Conservation (phyloP, 2,329 filamentous ascomycete genomes). For the Fusarium bulbicola region DNA sequence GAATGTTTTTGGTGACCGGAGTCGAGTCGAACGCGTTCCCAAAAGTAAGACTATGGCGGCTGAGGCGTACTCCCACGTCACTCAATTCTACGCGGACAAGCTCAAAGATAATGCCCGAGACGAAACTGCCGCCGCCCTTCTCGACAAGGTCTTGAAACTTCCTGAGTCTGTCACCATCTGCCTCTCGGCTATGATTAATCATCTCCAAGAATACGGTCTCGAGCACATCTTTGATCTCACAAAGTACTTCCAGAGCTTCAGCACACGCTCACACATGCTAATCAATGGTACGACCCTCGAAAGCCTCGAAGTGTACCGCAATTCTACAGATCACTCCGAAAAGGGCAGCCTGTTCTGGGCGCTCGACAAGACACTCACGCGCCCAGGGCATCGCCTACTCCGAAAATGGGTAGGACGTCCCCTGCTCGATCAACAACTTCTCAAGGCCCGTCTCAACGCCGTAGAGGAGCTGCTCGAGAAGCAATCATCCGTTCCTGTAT, state of each 20-base stretch:
- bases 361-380: slow-evolving; percentile 88
- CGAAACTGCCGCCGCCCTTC: slow-evolving; percentile 68
- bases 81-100: slow-evolving; percentile 91
- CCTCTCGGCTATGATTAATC: slow-evolving; percentile 94
- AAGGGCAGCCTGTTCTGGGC: slow-evolving; percentile 96
- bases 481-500: slow-evolving; percentile 71
- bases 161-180: slow-evolving; percentile 90
- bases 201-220: slow-evolving; percentile 89
- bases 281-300: slow-evolving; percentile 94
- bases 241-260: slow-evolving; percentile 97
- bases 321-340: slow-evolving; percentile 85
- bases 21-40: slow-evolving; percentile 81
- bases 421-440: slow-evolving; percentile 75
- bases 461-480: slow-evolving; percentile 85
- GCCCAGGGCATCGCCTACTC: slow-evolving; percentile 86
- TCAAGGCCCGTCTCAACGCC: slow-evolving; percentile 83
- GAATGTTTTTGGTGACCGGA: slow-evolving; percentile 91
- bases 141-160: slow-evolving; percentile 87
- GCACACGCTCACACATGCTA: slow-evolving; percentile 92
- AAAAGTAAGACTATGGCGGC: slow-evolving; percentile 84
- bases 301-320: slow-evolving; percentile 94
- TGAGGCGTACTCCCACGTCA: slow-evolving; percentile 87
- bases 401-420: slow-evolving; percentile 96
- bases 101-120: slow-evolving; percentile 70
- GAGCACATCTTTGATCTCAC: slow-evolving; percentile 96